Percentiles rank a stretch among this genome's conserved stretches.
phyloP scores from a whole-genome alignment of 805 yeast genomes.

The Metschnikowia reukaufii region DNA sequence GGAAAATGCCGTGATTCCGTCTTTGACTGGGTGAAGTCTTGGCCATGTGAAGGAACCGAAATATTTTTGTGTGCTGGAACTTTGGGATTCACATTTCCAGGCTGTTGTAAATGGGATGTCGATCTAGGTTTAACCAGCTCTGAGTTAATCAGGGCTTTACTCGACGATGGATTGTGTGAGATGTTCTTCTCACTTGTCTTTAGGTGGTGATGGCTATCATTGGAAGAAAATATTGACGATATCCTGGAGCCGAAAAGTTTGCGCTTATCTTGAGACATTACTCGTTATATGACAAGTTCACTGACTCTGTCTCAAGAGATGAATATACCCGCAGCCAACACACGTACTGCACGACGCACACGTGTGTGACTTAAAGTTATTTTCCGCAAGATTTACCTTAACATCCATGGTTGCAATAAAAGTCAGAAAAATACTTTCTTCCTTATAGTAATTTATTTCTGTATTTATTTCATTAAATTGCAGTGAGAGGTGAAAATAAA shows the following conservation, averaged over 20 bases:
- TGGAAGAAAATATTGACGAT: slow-evolving; percentile 29
- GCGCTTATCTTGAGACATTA: slow-evolving; percentile 18
- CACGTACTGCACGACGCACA: neutral
- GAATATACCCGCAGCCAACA: neutral
- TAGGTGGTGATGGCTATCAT: slow-evolving; percentile 13
- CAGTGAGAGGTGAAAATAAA: too few species aligned
- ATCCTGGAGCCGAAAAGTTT: slow-evolving; percentile 31
- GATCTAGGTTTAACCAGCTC: neutral
- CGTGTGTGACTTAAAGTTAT: neutral
- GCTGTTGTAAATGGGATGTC: neutral
- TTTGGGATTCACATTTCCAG: neutral
- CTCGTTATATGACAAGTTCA: neutral
- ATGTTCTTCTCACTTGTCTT: neutral
- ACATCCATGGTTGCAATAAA: too few species aligned
- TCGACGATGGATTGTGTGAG: slow-evolving; percentile 5
- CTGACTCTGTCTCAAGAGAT: neutral
- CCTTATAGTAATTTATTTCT: too few species aligned
- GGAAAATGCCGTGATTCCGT: neutral
- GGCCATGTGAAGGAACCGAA: neutral
- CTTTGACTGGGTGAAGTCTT: neutral
- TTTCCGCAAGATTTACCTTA: too few species aligned
- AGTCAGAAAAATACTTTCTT: too few species aligned
- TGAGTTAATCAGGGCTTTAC: neutral
- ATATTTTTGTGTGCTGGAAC: neutral
- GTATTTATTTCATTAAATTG: too few species aligned